Conservation (phyloP, 2,329 filamentous ascomycete genomes). For the Verticillium klebahnii region DNA sequence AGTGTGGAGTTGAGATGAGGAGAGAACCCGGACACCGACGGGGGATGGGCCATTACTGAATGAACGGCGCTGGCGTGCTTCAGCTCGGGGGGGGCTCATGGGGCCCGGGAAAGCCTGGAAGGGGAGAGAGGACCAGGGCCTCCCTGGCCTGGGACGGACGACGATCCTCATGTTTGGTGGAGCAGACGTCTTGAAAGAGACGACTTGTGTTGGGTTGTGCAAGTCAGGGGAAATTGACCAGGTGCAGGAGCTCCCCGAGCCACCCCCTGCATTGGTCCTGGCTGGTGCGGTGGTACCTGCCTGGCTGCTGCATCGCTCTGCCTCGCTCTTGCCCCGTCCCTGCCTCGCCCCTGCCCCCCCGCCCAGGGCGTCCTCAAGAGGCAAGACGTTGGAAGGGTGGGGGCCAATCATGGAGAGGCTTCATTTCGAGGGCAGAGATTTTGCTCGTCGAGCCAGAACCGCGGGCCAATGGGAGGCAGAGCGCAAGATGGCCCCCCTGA, state of each 20-base stretch:
- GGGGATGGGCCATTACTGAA: background rate
- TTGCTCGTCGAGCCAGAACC: background rate
- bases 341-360: no score
- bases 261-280: background rate
- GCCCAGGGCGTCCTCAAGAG: no score
- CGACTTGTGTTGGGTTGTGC: background rate
- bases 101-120: no score
- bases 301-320: no score
- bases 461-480: background rate
- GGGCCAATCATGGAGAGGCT: background rate
- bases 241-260: background rate
- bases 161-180: background rate
- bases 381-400: background rate
- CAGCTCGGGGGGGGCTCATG: background rate
- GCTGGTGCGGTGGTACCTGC: no score
- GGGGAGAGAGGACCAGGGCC: background rate
- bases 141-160: background rate
- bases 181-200: background rate
- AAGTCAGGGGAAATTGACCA: background rate
- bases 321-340: no score
- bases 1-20: background rate
- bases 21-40: background rate
- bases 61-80: background rate
- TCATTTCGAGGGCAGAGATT: background rate
- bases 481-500: background rate